These are phyloP conservation scores for Physcomitrellopsis africana DNA, from an alignment of 225 moss, liverwort and hornwort species.

Conservation along the genomic window DNA sequence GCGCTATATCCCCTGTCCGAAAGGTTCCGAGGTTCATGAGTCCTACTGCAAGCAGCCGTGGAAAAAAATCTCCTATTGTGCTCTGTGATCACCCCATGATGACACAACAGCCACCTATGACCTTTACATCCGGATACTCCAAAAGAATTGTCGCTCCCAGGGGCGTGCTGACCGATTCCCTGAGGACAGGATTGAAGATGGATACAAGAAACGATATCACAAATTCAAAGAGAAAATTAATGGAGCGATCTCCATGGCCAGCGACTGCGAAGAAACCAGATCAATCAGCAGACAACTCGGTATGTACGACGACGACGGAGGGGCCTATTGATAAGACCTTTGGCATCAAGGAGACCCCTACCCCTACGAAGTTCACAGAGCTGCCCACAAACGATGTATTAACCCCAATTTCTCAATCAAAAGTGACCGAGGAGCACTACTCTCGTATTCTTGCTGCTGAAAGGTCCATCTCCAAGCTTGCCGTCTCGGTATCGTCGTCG, in stretches of 20 bases:
- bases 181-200: conserved; percentile 13
- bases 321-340: neutral
- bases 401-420: conserved; percentile 38
- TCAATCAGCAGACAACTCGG: conserved; percentile 25
- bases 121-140: conserved; percentile 47
- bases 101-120: conserved; percentile 60
- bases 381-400: conserved; percentile 4
- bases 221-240: conserved; percentile 51
- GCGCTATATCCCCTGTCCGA: conserved; percentile 41
- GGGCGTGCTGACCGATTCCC: conserved; percentile 22
- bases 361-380: conserved; percentile 32
- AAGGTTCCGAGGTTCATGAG: conserved; percentile 67
- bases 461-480: conserved; percentile 57
- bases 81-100: conserved; percentile 26
- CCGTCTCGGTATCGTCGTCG: conserved; percentile 35
- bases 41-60: conserved; percentile 66
- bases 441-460: conserved; percentile 54
- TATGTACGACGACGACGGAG: conserved; percentile 34
- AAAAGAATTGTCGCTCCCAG: conserved; percentile 39
- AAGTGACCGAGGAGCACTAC: conserved; percentile 44
- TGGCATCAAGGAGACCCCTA: conserved; percentile 12
- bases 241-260: conserved; percentile 57
- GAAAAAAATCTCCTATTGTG: conserved; percentile 41
- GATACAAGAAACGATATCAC: conserved; percentile 28
- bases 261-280: conserved; percentile 44